Evolutionary conservation across 2,329 filamentous ascomycete genomes (phyloP), one percentile per base, ranked within the genome.

Genomic region (Sporothrix euskadiensis): DNA sequence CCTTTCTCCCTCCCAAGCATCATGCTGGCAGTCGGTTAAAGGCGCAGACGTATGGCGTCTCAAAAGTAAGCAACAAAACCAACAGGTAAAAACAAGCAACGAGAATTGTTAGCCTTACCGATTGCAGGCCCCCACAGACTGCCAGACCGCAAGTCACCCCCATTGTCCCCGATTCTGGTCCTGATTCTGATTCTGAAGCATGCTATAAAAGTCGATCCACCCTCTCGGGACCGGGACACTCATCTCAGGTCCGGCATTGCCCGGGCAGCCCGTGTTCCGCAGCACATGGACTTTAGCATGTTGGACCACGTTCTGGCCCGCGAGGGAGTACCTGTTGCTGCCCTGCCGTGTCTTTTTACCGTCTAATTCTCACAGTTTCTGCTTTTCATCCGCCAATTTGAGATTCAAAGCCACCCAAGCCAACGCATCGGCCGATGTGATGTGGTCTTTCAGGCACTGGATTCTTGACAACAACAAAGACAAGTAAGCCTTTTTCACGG

Each of bases 181-280:
- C 6, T 9, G 4, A 56, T 6, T 63, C 19, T 61, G 5, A 9
- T 6, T 14, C 6, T 9, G 4, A 22, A 22, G 9, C 59, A 44
- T 44, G 39, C 7, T n/a, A n/a, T 16, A 39, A 47, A 65, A 16
- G 22, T 30, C 5, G 1, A 47, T 47, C 61, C 61, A 14, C 61
- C 22, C 7, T 66, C 22, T 47, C 61, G 39, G 61, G n/a, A 66
- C 61, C 39, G 39, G 61, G 39, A 30, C 39, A 47, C 39, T 47
- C 61, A 47, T 66, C 39, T 66, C 61, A 44, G 39, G n/a, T 12
- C 39, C 61, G 61, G 61, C 22, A 47, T 47, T 30, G n/a, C 61
- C 61, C 35, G 10, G 19, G 44, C 19, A 16, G 44, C 44, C 44
- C 44, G 61, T 66, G 57, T 66, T 22, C 61, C 61, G 39, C 61